Evolutionary conservation across 2,329 filamentous ascomycete genomes (phyloP), one percentile per base, ranked within the genome.

Genomic region (Lachnellula subtilissima): DNA sequence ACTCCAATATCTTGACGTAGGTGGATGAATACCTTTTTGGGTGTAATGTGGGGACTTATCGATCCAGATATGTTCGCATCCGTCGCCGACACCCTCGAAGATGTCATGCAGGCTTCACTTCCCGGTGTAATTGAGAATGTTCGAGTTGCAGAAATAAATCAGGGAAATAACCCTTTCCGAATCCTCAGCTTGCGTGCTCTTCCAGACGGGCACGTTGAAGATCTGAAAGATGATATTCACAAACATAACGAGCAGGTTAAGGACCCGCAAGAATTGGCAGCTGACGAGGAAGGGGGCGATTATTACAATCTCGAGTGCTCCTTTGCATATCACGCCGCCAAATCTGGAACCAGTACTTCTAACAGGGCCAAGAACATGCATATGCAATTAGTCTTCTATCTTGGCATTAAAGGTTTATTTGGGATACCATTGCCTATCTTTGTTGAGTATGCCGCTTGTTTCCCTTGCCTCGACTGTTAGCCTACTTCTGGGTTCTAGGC

Each of bases 61-160:
- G 95, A 97, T 67, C 93, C 94, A 0, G 93, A 97, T 45, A 95
- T 97, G 88, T 94, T 99, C 71, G 78, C 84, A n/a, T 83, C 52
- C 1, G 83, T 97, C 8, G 92, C 92, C n/a, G 94, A 97, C 69
- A 97, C 89, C 12, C 81, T 94, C 5, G 89, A 94, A 73, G 93
- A 97, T 70, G 89, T 97, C 63, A 97, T 97, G 93, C 91, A 95
- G 70, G 93, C 92, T 19, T 96, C 91, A 0, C 88, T 97, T 0
- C 94, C 94, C 0, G 85, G 88, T 1, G 76, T 97, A 40, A 91
- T 99, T 61, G 92, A 97, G 71, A 94, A 96, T 63, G 91, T 99
- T 47, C 88, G 93, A 63, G 90, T 97, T 22, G 91, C 92, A 57
- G 92, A 97, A 65, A 96, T 99, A 65, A 90, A 91, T 50, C 94